Evolutionary conservation across 139 green algal genomes (phyloP).

Genomic region (Marvania coccoides): DNA sequence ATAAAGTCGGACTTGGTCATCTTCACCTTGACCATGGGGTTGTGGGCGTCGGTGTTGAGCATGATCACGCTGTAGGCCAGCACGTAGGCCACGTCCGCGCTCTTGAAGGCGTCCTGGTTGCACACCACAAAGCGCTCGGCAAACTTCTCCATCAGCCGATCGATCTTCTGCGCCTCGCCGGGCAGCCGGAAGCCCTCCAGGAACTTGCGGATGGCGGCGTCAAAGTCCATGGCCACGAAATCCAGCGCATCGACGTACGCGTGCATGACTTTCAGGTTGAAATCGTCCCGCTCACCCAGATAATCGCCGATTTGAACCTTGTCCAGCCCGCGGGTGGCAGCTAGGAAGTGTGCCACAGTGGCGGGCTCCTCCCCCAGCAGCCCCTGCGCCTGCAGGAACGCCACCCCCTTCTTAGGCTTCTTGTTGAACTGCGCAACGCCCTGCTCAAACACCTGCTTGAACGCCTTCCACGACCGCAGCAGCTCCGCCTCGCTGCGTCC

Average conservation of each 20-base stretch:
- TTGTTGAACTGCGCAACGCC: slow-evolving; percentile 92
- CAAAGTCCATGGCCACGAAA: slow-evolving; percentile 80
- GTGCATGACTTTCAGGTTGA: slow-evolving; percentile 93
- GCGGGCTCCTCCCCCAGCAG: slow-evolving; percentile 62
- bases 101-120: slow-evolving; percentile 88
- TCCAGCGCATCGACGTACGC: slow-evolving; percentile 91
- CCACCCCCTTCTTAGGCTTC: slow-evolving; percentile 93
- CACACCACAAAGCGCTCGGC: slow-evolving; percentile 84
- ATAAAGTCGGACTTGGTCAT: slow-evolving; percentile 77
- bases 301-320: slow-evolving; percentile 95
- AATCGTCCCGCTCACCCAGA: slow-evolving; percentile 90
- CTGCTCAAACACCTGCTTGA: slow-evolving; percentile 70
- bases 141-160: slow-evolving; percentile 92
- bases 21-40: slow-evolving; percentile 77
- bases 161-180: slow-evolving; percentile 85
- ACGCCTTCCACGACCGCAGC: slow-evolving; percentile 61
- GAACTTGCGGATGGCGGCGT: slow-evolving; percentile 79
- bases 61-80: slow-evolving; percentile 98
- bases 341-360: slow-evolving; percentile 52
- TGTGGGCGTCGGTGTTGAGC: slow-evolving; percentile 99
- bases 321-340: slow-evolving; percentile 66
- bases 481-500: slow-evolving; percentile 22
- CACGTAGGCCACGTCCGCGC: slow-evolving; percentile 95
- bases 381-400: slow-evolving; percentile 66
- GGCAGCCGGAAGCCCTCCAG: slow-evolving; percentile 72